Conservation (phyloP, 805 yeast species). For the Pichia phayaonensis region DNA sequence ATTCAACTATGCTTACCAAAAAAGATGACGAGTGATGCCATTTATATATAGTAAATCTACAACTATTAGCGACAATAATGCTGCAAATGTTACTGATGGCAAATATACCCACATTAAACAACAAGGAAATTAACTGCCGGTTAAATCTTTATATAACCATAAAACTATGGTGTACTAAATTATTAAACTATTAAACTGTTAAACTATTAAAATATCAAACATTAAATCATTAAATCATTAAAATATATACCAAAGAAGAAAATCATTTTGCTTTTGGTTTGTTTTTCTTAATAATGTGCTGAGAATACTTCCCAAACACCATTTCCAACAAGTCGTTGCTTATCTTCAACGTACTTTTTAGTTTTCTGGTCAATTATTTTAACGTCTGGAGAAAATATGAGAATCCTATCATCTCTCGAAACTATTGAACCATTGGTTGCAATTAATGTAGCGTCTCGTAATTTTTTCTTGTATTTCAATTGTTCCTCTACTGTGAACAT, state of each 20-base stretch:
- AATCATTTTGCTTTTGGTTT: too few relatives aligned
- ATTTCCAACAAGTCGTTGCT: slow-evolving; percentile 9
- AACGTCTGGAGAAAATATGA: slow-evolving; percentile 7
- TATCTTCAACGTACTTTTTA: neutral
- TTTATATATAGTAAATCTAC: too few relatives aligned
- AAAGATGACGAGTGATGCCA: neutral
- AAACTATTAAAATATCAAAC: too few relatives aligned
- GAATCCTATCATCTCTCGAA: slow-evolving; percentile 6
- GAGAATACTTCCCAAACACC: slow-evolving; percentile 10
- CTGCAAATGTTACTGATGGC: too few relatives aligned
- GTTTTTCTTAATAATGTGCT: neutral
- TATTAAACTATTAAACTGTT: too few relatives aligned
- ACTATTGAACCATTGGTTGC: slow-evolving; percentile 3
- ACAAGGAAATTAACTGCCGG: too few relatives aligned
- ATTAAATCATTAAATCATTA: too few relatives aligned
- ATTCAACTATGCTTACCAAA: neutral
- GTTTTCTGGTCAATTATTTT: slow-evolving; percentile 9
- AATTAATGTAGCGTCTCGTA: neutral
- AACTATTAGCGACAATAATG: too few relatives aligned
- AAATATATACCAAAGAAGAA: too few relatives aligned
- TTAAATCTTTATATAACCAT: too few relatives aligned
- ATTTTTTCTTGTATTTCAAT: neutral
- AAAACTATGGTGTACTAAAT: too few relatives aligned
- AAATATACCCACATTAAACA: too few relatives aligned
- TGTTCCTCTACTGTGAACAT: neutral